phyloP scores from a whole-genome alignment of 2,329 filamentous ascomycete genomes.

The Xenoacremonium recifei region DNA sequence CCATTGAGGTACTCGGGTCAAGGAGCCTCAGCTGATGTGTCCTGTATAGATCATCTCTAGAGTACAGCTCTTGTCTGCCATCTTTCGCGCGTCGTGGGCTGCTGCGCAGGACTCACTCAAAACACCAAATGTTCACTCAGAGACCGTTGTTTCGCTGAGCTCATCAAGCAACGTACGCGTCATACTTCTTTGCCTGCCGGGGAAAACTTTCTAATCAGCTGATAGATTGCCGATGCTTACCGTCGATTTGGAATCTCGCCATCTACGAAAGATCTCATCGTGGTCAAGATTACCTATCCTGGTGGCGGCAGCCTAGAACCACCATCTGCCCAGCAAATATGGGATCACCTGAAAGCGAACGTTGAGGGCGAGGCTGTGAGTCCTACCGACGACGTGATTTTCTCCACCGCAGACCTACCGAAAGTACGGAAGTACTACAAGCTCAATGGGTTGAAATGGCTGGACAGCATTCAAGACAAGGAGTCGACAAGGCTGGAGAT shows the following conservation, averaged over 20 bases:
- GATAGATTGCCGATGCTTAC: constrained; percentile 86
- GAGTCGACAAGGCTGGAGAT: constrained; percentile 50
- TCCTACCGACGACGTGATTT: constrained; percentile 64
- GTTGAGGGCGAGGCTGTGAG: constrained; percentile 60
- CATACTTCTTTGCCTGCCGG: not conserved
- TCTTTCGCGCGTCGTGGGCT: constrained; percentile 73
- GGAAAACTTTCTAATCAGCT: constrained; percentile 7
- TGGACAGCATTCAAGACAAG: constrained; percentile 46
- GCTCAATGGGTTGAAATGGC: constrained; percentile 59
- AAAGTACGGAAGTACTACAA: constrained; percentile 87
- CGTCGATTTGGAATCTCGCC: constrained; percentile 80
- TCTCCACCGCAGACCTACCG: constrained; percentile 58
- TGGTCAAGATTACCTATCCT: constrained; percentile 71
- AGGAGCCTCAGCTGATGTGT: no score
- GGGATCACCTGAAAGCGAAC: constrained; percentile 57
- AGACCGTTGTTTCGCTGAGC: constrained; percentile 78
- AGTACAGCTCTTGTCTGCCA: constrained; percentile 70
- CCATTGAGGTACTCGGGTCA: constrained; percentile 13
- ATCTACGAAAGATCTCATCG: constrained; percentile 68
- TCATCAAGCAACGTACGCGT: constrained; percentile 73
- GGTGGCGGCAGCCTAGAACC: constrained; percentile 41
- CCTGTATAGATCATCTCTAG: constrained; percentile 63
- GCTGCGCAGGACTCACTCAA: constrained; percentile 61
- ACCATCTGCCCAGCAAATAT: constrained; percentile 45
- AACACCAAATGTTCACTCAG: constrained; percentile 84